These are phyloP conservation scores for Exophiala sideris DNA, from an alignment of 2,329 filamentous ascomycete genomes.

Conservation along the genomic window DNA sequence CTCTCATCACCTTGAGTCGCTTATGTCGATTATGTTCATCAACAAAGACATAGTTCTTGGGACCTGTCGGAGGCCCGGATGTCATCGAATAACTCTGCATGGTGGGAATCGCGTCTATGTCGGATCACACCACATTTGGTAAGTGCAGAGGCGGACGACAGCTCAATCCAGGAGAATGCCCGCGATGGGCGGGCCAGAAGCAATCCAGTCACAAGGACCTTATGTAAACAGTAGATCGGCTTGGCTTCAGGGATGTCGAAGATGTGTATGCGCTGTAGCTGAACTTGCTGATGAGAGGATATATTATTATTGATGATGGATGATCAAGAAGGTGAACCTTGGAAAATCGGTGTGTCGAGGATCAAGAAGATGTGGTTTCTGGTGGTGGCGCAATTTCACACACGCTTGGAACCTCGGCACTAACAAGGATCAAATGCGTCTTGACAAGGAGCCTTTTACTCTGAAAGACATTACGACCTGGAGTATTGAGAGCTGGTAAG, in stretches of 20 bases:
- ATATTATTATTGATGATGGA: background rate
- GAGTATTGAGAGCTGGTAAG: background rate
- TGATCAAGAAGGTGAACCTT: background rate
- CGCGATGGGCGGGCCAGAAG: constrained; percentile 7
- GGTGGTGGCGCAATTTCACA: too few relatives aligned
- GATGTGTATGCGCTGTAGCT: too few relatives aligned
- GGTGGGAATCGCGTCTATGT: constrained; percentile 20
- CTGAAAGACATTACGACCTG: background rate
- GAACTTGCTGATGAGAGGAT: too few relatives aligned
- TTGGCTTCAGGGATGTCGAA: background rate
- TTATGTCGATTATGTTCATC: constrained; percentile 99
- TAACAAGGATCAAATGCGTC: background rate
- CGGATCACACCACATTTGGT: constrained; percentile 26
- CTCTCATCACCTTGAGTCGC: constrained; percentile 94
- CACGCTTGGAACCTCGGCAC: background rate
- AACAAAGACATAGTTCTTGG: constrained; percentile 88
- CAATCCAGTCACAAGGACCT: background rate
- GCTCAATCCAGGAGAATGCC: constrained; percentile 18
- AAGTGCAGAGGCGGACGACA: constrained; percentile 18
- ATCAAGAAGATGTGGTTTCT: too few relatives aligned
- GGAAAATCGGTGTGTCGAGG: too few relatives aligned
- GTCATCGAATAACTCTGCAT: constrained; percentile 27
- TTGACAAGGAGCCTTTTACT: background rate
- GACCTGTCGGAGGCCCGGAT: constrained; percentile 20
- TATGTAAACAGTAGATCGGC: background rate